Conservation (phyloP, 1,139 yeast species). For the Geotrichum cucujoidarum region DNA sequence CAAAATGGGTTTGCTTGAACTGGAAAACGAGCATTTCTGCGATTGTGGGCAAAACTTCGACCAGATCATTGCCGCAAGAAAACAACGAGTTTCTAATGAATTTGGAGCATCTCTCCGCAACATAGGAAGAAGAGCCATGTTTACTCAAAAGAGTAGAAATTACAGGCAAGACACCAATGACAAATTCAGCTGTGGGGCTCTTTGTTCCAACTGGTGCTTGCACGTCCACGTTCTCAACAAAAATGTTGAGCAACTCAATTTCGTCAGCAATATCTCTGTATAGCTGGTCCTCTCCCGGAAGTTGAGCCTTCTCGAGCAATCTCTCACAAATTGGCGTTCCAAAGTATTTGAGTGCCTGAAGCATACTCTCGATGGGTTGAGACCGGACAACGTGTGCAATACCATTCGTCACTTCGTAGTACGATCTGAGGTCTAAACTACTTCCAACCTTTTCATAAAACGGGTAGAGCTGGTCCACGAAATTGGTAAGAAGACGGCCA, state of each 20-base stretch:
- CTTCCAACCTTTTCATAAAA: conserved; percentile 63
- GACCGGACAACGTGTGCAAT: conserved; percentile 75
- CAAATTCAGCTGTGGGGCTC: conserved; percentile 56
- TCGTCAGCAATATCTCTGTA: conserved; percentile 61
- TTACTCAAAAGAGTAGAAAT: conserved; percentile 47
- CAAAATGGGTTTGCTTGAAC: conserved; percentile 62
- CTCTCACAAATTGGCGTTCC: conserved; percentile 60
- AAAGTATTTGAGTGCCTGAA: conserved; percentile 51
- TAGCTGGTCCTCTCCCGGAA: conserved; percentile 38
- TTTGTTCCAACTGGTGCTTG: conserved; percentile 30
- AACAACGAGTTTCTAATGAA: conserved; percentile 62
- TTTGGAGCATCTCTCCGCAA: conserved; percentile 72
- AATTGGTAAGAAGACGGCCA: conserved; percentile 57
- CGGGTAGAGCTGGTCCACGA: conserved; percentile 68
- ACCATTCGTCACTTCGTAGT: conserved; percentile 83
- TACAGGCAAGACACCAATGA: conserved; percentile 59
- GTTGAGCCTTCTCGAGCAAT: conserved; percentile 34
- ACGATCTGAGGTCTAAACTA: conserved; percentile 59
- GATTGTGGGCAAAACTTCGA: conserved; percentile 57
- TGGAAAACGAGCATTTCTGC: conserved; percentile 63
- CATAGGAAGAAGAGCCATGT: conserved; percentile 52
- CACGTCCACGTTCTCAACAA: conserved; percentile 51
- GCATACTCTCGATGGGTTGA: conserved; percentile 44
- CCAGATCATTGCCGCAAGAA: conserved; percentile 60
- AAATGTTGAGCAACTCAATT: conserved; percentile 68